These are phyloP conservation scores for Gossypium ekmanianum DNA, from an alignment of 345 rosid species.

Conservation along the genomic window DNA sequence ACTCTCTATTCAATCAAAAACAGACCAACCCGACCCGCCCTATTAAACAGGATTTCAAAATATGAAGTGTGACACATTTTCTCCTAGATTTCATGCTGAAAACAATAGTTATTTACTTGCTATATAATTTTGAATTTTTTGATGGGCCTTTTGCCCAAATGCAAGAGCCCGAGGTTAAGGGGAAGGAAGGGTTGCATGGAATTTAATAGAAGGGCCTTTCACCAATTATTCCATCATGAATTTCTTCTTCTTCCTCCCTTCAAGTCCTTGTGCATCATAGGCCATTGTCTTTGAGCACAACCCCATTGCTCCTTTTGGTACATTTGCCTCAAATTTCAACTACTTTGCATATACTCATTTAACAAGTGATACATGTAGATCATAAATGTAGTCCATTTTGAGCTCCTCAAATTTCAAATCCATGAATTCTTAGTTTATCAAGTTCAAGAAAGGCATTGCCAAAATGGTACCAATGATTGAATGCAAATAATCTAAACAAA, in stretches of 20 bases:
- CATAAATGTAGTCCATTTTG: conserved; percentile 65
- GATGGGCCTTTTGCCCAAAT: no score
- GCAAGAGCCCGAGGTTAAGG: conserved; percentile 40
- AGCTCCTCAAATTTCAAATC: conserved; percentile 33
- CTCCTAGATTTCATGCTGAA: no score
- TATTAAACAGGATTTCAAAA: no score
- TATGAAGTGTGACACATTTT: no score
- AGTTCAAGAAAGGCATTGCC: neutral
- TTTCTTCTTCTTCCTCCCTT: conserved; percentile 32
- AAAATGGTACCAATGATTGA: neutral
- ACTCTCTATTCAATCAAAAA: no score
- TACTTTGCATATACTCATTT: conserved; percentile 71
- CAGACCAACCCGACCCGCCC: no score
- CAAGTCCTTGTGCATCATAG: conserved; percentile 37
- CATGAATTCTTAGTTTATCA: neutral
- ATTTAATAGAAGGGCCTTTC: conserved; percentile 33
- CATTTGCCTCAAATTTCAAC: conserved; percentile 39
- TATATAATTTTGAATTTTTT: no score
- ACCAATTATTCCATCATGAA: conserved; percentile 55
- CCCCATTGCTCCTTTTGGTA: conserved; percentile 46
- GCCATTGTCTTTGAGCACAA: conserved; percentile 54
- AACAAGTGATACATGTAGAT: conserved; percentile 68
- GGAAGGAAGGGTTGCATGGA: conserved; percentile 51
- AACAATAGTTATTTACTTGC: no score
- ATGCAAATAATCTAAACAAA: neutral